phyloP scores from a whole-genome alignment of 2,329 filamentous ascomycete species.

The Boeremia exigua region DNA sequence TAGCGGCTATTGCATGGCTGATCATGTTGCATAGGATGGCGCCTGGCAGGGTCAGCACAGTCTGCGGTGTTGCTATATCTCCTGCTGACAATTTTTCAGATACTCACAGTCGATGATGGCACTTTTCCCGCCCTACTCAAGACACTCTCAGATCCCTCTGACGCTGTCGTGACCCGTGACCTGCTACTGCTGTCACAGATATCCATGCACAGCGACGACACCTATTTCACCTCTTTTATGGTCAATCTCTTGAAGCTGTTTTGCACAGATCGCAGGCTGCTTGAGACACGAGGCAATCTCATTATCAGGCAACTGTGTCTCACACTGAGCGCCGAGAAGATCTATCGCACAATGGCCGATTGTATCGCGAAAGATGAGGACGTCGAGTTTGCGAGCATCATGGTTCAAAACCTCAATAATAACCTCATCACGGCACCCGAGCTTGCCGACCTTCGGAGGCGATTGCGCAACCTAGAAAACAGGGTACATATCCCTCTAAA shows the following conservation, averaged over 20 bases:
- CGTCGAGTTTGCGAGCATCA: conserved; percentile 97
- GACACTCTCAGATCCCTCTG: conserved; percentile 92
- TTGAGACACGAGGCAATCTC: conserved; percentile 92
- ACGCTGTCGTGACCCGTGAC: conserved; percentile 94
- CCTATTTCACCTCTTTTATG: conserved; percentile 98
- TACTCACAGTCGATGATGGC: conserved; percentile 91
- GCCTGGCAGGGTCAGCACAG: conserved; percentile 73
- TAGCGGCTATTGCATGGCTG: conserved; percentile 92
- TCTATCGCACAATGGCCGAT: conserved; percentile 93
- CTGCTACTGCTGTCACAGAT: conserved; percentile 94
- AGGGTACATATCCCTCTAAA: conserved; percentile 49
- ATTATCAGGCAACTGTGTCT: conserved; percentile 96
- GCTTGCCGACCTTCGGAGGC: conserved; percentile 85
- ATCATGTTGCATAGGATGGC: conserved; percentile 98
- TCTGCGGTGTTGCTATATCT: neutral
- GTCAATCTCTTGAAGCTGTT: conserved; percentile 94
- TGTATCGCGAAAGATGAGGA: conserved; percentile 98
- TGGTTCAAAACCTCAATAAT: conserved; percentile 99
- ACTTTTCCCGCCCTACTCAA: conserved; percentile 96
- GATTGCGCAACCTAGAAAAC: conserved; percentile 87
- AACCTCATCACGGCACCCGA: conserved; percentile 98
- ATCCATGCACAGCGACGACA: conserved; percentile 93
- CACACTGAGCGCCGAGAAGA: conserved; percentile 89
- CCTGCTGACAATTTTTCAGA: conserved; percentile 35
- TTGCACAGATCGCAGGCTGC: conserved; percentile 86